Conservation (phyloP, 2,329 filamentous ascomycete genomes). For the Arthrobotrys sphaeroides region DNA sequence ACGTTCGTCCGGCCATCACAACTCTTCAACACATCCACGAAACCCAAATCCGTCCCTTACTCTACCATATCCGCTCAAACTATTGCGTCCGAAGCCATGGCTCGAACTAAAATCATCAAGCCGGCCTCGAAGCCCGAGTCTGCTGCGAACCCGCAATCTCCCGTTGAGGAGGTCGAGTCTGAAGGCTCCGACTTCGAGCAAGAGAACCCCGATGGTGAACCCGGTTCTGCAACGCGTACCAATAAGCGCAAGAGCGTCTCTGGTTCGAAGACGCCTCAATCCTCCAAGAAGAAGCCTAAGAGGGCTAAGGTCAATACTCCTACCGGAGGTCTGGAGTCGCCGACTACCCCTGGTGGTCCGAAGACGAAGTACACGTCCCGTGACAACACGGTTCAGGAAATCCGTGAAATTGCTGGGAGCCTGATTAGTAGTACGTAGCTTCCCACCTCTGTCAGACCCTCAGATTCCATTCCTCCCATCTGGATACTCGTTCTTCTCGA, state of each 20-base stretch:
- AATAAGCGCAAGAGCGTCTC: constrained; percentile 51
- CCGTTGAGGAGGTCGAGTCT: constrained; percentile 44
- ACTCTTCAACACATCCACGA: constrained; percentile 52
- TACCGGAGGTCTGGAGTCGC: constrained; percentile 41
- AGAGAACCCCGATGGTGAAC: constrained; percentile 10
- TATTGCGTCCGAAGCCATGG: constrained; percentile 21
- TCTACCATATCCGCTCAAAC: constrained; percentile 14
- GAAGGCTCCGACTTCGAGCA: constrained; percentile 48
- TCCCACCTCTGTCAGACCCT: background rate
- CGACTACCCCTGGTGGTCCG: constrained; percentile 26
- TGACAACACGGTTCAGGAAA: constrained; percentile 52
- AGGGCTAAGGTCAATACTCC: constrained; percentile 45
- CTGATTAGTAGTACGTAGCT: constrained; percentile 45
- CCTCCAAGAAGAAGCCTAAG: constrained; percentile 53
- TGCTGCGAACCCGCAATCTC: constrained; percentile 39
- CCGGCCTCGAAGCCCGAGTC: constrained; percentile 37
- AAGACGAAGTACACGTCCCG: constrained; percentile 52
- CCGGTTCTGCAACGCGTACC: constrained; percentile 42
- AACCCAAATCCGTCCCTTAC: constrained; percentile 34
- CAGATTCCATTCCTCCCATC: background rate
- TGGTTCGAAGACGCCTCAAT: constrained; percentile 44
- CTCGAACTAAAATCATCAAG: constrained; percentile 52
- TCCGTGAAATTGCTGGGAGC: constrained; percentile 46
- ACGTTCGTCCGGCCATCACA: constrained; percentile 53
- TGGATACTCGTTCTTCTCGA: background rate